Base-by-base conservation (phyloP, 1,139 yeast species). In the Suzukiozyma palmioleophila region DNA sequence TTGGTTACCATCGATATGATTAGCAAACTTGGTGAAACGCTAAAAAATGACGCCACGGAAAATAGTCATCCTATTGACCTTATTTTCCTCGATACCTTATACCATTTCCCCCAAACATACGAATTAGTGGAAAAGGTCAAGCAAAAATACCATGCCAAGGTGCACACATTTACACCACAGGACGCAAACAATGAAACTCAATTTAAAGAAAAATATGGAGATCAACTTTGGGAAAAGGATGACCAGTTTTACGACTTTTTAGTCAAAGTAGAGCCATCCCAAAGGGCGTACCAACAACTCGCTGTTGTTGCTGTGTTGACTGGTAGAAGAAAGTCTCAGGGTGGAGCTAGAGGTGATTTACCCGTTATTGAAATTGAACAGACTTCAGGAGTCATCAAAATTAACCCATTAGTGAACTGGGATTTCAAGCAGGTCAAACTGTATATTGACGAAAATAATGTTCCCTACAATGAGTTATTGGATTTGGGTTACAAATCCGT, bases 221-320 rank as follows among this genome's bases (percentile, higher is more conserved):
- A 81, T 37, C 67, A 73, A 42, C 64, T 92, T 32, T 92, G 97
- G 97, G 92, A 86, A 40, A 72, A 69, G 1, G 84, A 90, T 53
- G 97, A 92, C 40, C 66, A 77, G 32, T 73, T 77, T 50, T 92
- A 92, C 55, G 98, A 92, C 59, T 92, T 72, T 54, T 63, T 87
- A 39, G 97, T 83, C 30, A 92, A 92, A 60, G 97, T 89, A 5
- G 97, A 92, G 59, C 97, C 98, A 2, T 78, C 90, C 6, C 84
- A 84, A 54, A 69, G 96, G 41, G 96, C 96, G 0, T 90, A 90
- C 59, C 66, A 69, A 34, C 82, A 83, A 28, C 69, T 89, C 29
- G 67, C 69, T 3, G 89, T 88, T 21, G 73, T 71, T 47, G 97
- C 95, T 0, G 96, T 88, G 3, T 75, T 92, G 50, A 92, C 98